phyloP scores from a whole-genome alignment of 495 filamentous ascomycete genomes.

The Rhizodiscina lignyota region DNA sequence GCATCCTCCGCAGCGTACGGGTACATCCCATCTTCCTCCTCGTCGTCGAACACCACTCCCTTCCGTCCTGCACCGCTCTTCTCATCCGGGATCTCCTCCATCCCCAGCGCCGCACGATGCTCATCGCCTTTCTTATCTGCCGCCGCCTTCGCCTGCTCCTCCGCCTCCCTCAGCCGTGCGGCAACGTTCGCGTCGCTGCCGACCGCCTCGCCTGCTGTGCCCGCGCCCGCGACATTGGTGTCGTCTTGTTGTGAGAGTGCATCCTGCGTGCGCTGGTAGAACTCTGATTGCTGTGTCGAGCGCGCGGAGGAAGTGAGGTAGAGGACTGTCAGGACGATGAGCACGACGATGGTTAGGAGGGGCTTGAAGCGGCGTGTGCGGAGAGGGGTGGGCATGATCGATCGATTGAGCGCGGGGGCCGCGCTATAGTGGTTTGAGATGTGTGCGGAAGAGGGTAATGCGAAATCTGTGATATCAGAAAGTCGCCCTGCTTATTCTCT shows the following conservation, averaged over 20 bases:
- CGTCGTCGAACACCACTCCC: constrained; percentile 24
- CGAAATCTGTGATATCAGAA: too few species aligned
- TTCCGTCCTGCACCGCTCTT: constrained; percentile 52
- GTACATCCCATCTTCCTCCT: constrained; percentile 23
- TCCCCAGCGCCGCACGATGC: constrained; percentile 24
- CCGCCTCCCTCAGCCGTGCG: constrained; percentile 19
- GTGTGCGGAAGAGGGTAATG: too few species aligned
- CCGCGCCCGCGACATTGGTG: constrained; percentile 10
- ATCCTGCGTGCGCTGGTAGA: constrained; percentile 37
- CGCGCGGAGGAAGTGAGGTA: constrained; percentile 36
- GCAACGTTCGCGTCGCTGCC: constrained; percentile 17
- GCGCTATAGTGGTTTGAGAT: too few species aligned
- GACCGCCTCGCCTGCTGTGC: background rate
- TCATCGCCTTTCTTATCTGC: constrained; percentile 41
- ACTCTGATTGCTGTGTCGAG: constrained; percentile 27
- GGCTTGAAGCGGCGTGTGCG: constrained; percentile 31
- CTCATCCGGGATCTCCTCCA: constrained; percentile 21
- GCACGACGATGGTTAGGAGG: constrained; percentile 37
- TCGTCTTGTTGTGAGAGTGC: constrained; percentile 26
- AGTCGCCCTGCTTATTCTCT: too few species aligned
- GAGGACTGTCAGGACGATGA: constrained; percentile 39
- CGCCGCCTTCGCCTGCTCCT: constrained; percentile 19
- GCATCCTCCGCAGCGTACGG: constrained; percentile 9
- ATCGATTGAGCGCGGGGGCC: too few species aligned
- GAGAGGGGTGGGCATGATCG: constrained; percentile 53